Evolutionary conservation across 129 eudicot species (phyloP), one percentile per base, ranked within the genome.

Genomic region (Escallonia herrerae): DNA sequence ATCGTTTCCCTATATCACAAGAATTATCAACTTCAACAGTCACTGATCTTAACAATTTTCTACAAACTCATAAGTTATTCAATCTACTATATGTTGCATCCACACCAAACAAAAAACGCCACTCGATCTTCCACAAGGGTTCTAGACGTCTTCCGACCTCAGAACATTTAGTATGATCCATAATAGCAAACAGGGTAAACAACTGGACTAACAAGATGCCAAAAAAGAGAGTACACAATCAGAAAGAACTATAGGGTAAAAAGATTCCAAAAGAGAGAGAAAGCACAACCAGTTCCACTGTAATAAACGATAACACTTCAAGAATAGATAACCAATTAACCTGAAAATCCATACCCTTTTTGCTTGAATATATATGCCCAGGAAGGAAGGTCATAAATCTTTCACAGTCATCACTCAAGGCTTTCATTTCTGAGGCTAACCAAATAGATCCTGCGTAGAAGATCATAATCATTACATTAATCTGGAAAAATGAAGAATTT

Each of bases 361-460:
- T 94, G 95, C 99, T 94, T 15, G 99, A 94, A 74, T 94, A 94
- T 69, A 94, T 80, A 74, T 94, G 95, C 22, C 99, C 99, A 52
- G 99, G 99, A 66, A 78, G 99, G 74, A 94, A 94, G 13, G 86
- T 54, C 80, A 74, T 74, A 74, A 89, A 94, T 65, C 90, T 77
- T 79, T 94, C 99, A 63, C 99, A 93, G 75, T 93, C 99, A 94
- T 94, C 99, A 78, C 97, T 94, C 68, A 94, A 71, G 33, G 97
- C 99, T 74, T 94, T 94, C 95, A 94, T 89, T 80, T 94, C 99
- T 67, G 99, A 94, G 33, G 97, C 86, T 78, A 94, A 89, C 99
- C 99, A 94, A 62, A 85, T 83, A 11, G 99, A 94, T 64, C 99
- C 99, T 94, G 90, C 70, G 86, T 9, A 77, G 53, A 15, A 68